Conservation (phyloP, 2,329 filamentous ascomycete genomes). For the Dactylellina leptospora region DNA sequence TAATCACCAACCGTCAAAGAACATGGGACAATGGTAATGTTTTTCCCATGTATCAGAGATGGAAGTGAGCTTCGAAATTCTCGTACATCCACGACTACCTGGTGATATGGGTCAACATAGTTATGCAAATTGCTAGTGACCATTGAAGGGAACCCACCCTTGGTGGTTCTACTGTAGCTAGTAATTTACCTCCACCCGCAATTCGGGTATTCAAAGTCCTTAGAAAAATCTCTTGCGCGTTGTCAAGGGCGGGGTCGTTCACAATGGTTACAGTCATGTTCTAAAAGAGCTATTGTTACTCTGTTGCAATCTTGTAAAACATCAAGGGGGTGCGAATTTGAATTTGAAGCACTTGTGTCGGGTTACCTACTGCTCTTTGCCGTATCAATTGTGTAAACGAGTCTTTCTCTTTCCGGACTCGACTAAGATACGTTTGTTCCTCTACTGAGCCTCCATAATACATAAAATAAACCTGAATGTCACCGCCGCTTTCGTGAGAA, state of each 20-base stretch:
- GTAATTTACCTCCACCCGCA: conserved; percentile 85
- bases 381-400: conserved; percentile 94
- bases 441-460: conserved; percentile 96
- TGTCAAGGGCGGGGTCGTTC: conserved; percentile 74
- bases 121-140: too few species aligned
- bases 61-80: conserved; percentile 94
- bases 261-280: conserved; percentile 90
- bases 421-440: conserved; percentile 89
- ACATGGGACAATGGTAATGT: conserved; percentile 88
- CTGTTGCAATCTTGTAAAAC: background rate
- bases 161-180: conserved; percentile 84
- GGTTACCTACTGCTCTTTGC: conserved; percentile 73
- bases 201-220: conserved; percentile 97
- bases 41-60: conserved; percentile 86
- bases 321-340: background rate
- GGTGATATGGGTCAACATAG: background rate
- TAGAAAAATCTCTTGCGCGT: conserved; percentile 89
- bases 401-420: conserved; percentile 93
- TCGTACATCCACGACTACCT: conserved; percentile 83
- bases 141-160: conserved; percentile 68
- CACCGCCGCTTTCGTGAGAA: conserved; percentile 83
- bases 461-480: conserved; percentile 90
- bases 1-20: conserved; percentile 98
- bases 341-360: background rate
- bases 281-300: conserved; percentile 57